Evolutionary conservation across 768 basidiomycete species (phyloP), one percentile per base, ranked within the genome.

Genomic region (Inosperma sp.): DNA sequence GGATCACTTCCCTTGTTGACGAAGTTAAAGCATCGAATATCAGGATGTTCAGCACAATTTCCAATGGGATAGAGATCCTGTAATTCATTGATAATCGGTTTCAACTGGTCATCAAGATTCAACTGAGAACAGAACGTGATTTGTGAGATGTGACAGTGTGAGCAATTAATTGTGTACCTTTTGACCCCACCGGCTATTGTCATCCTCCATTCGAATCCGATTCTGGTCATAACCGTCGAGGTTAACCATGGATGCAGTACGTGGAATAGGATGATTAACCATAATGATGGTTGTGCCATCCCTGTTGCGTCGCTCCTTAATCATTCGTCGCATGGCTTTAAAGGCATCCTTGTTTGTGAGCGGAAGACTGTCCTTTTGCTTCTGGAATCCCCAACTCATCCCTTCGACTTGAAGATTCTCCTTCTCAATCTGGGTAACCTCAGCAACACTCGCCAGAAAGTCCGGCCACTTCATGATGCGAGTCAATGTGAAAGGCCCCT

Each of bases 301-400:
- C n/a, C 23, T 39, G 27, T 16, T 19, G 7, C 31, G 19, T 25
- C 33, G 42, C 19, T 25, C 17, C 29, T 33, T 27, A 7, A 44
- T 16, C 17, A 21, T n/a, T 16, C 34, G 16, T 13, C 39, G n/a
- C 43, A 51, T 3, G 4, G 50, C 22, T 29, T 51, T 25, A 22
- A 44, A 51, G 14, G 36, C 50, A 6, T 33, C 14, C 19, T 51
- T 31, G 39, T 46, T 51, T 8, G 40, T 44, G n/a, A 51, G 50
- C 27, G 50, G 41, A 12, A 43, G 23, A 25, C 23, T 14, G 9
- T 21, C 41, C 50, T 51, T 44, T 30, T 51, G 17, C 21, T 41
- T 27, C 27, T 51, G 39, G 30, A 44, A 30, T 35, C 50, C 25
- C 50, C 50, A 51, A 43, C 29, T 22, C 37, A 52, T 48, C 5